A percentile compares a stretch with the other conserved stretches of the same genome.
Conservation (phyloP, 1,284 basidiomycete species). For the Schizophyllum amplum region DNA sequence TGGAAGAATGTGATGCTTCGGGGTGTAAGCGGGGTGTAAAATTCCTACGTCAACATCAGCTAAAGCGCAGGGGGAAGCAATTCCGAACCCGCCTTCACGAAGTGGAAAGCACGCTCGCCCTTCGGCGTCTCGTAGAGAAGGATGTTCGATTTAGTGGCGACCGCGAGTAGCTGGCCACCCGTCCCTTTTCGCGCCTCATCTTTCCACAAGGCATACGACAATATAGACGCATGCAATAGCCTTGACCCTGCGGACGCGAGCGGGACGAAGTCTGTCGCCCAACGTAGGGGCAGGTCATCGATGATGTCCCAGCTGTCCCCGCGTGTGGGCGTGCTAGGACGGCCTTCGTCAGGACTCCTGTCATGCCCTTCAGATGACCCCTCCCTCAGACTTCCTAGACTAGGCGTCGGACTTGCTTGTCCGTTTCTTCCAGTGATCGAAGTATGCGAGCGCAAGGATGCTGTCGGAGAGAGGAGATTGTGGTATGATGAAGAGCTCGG, state of each 20-base stretch:
- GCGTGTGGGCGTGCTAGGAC: slow-evolving; percentile 6
- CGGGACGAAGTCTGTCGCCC: slow-evolving; percentile 76
- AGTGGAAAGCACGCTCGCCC: slow-evolving; percentile 73
- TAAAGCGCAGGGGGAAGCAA: slow-evolving; percentile 10
- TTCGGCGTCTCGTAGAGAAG: slow-evolving; percentile 71
- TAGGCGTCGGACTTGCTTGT: slow-evolving; percentile 16
- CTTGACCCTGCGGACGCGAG: slow-evolving; percentile 61
- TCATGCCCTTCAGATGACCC: slow-evolving; percentile 35
- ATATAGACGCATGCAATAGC: slow-evolving; percentile 45
- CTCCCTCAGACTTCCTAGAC: slow-evolving; percentile 14
- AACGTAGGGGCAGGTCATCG: slow-evolving; percentile 58
- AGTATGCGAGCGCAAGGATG: background rate
- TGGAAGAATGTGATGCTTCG: slow-evolving; percentile 59
- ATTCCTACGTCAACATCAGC: slow-evolving; percentile 55
- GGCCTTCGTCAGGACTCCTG: background rate
- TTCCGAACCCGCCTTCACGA: slow-evolving; percentile 70
- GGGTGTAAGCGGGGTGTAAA: slow-evolving; percentile 65
- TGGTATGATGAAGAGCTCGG: background rate
- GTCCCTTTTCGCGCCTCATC: slow-evolving; percentile 39
- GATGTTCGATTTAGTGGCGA: slow-evolving; percentile 67
- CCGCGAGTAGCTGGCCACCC: slow-evolving; percentile 60
- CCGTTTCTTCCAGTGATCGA: background rate
- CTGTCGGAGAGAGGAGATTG: slow-evolving; percentile 1
- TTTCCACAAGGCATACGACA: slow-evolving; percentile 60
- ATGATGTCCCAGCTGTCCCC: slow-evolving; percentile 55